These are phyloP conservation scores for Celoporthe dispersa DNA, from an alignment of 2,329 filamentous ascomycete species.

Conservation along the genomic window DNA sequence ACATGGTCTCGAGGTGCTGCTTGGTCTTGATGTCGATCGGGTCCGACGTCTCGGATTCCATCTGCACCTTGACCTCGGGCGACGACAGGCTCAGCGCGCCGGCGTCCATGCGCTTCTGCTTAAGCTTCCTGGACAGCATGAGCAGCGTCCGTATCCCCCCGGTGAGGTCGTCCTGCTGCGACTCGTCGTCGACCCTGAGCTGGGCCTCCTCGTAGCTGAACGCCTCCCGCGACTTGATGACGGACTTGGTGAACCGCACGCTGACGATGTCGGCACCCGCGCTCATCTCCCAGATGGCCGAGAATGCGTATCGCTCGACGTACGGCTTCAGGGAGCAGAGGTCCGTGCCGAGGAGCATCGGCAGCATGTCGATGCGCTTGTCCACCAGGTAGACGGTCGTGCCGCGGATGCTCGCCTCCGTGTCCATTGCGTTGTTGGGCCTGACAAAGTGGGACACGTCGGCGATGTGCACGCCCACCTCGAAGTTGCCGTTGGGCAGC, in stretches of 20 bases:
- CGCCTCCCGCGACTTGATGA: conserved; percentile 93
- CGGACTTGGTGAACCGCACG: conserved; percentile 92
- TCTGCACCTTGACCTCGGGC: conserved; percentile 96
- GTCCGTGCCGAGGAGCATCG: conserved; percentile 92
- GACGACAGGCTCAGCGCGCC: conserved; percentile 94
- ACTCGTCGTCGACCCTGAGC: conserved; percentile 85
- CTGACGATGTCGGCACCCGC: conserved; percentile 82
- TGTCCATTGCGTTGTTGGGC: conserved; percentile 95
- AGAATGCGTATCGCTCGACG: conserved; percentile 91
- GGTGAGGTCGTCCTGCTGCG: conserved; percentile 87
- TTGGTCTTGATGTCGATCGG: conserved; percentile 97
- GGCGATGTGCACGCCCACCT: conserved; percentile 97
- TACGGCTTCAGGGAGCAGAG: conserved; percentile 96
- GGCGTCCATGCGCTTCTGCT: conserved; percentile 94
- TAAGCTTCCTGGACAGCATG: conserved; percentile 87
- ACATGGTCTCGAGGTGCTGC: conserved; percentile 91
- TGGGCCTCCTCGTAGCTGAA: conserved; percentile 99
- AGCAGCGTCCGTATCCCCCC: conserved; percentile 86
- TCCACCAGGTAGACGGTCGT: conserved; percentile 98
- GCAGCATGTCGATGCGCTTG: conserved; percentile 99
- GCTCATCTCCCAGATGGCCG: conserved; percentile 86
- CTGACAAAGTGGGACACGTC: conserved; percentile 99
- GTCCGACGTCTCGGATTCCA: conserved; percentile 93
- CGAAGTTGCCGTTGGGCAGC: conserved; percentile 89
- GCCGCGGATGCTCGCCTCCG: conserved; percentile 89